These are phyloP conservation scores for Falciphora oryzae DNA, from an alignment of 2,329 filamentous ascomycete genomes.

Conservation along the genomic window DNA sequence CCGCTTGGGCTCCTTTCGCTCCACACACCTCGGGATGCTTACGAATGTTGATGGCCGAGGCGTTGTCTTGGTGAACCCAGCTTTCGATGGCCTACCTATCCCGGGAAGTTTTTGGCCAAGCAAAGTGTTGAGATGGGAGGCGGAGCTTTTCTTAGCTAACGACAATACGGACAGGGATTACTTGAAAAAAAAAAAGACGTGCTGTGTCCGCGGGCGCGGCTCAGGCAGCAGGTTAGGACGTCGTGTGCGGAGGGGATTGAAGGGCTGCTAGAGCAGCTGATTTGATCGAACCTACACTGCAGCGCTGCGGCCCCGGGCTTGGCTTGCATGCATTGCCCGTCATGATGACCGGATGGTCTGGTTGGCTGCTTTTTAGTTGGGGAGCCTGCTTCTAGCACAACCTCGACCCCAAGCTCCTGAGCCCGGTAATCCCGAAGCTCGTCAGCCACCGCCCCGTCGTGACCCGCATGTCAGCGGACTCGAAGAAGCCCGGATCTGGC, in stretches of 20 bases:
- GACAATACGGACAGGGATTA: too few species aligned
- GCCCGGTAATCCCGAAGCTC: neutral
- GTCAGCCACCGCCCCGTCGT: neutral
- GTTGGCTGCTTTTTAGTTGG: neutral
- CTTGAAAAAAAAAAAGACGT: neutral
- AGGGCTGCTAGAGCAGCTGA: neutral
- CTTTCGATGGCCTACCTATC: neutral
- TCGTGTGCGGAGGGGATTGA: too few species aligned
- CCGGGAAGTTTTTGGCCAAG: too few species aligned
- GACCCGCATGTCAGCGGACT: neutral
- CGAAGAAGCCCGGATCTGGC: neutral
- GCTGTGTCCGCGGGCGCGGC: neutral
- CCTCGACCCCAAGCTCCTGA: too few species aligned
- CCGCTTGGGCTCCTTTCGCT: neutral
- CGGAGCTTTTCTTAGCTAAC: neutral
- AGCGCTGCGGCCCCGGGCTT: neutral
- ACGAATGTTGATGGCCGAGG: neutral
- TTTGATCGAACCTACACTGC: neutral
- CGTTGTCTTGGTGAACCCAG: neutral
- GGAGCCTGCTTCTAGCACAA: neutral
- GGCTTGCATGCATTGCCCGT: neutral
- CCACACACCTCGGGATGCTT: neutral
- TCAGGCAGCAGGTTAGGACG: neutral
- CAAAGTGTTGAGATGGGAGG: neutral
- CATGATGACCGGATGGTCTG: neutral